Percentiles rank a stretch among this genome's conserved stretches.
These are phyloP conservation scores for Dictyostelium citrinum DNA, from an alignment of 78 protist genomes.

Conservation along the genomic window DNA sequence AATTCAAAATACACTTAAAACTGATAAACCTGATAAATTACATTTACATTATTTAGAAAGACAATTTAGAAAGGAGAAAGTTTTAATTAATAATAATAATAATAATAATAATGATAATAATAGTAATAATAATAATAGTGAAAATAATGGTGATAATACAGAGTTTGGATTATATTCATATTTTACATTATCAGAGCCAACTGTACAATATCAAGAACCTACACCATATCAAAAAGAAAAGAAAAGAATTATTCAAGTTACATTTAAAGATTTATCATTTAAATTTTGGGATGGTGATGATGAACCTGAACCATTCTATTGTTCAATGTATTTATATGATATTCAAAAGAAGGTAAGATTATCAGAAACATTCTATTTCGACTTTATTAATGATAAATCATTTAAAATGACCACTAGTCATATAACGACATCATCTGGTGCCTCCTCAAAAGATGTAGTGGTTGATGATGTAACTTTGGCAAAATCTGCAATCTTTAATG, in stretches of 20 bases:
- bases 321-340: constrained; percentile 46
- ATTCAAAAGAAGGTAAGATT: constrained; percentile 22
- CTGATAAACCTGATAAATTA: constrained; percentile 46
- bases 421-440: neutral
- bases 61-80: constrained; percentile 39
- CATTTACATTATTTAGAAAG: constrained; percentile 60
- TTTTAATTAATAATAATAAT: neutral
- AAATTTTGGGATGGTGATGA: constrained; percentile 72
- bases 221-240: constrained; percentile 35
- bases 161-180: constrained; percentile 12
- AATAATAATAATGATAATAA: too few species aligned
- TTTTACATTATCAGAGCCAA: constrained; percentile 60
- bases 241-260: neutral
- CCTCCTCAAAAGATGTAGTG: neutral
- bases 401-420: neutral
- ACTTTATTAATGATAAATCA: constrained; percentile 51
- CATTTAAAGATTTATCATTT: constrained; percentile 37
- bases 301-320: constrained; percentile 60
- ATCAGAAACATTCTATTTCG: constrained; percentile 60
- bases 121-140: too few species aligned
- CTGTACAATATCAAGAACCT: neutral
- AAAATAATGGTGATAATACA: too few species aligned
- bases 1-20: constrained; percentile 22
- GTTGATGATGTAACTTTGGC: neutral
- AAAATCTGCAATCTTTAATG: constrained; percentile 22